Conservation (phyloP, 2,329 filamentous ascomycete genomes). For the Pseudocercospora vitis region DNA sequence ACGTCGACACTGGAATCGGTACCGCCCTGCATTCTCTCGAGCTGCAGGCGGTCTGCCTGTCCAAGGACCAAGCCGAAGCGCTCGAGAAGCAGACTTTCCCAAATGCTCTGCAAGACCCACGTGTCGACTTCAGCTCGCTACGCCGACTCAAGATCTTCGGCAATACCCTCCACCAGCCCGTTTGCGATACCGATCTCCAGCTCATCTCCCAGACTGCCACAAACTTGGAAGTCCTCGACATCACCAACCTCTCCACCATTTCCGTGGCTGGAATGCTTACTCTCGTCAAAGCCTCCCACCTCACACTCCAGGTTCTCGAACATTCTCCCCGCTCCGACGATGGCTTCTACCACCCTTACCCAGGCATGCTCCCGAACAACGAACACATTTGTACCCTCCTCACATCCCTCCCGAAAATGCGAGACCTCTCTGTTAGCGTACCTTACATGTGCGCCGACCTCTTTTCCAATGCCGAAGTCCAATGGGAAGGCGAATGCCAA, state of each 20-base stretch:
- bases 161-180: slow-evolving; percentile 54
- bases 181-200: slow-evolving; percentile 52
- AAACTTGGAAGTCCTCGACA: slow-evolving; percentile 53
- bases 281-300: slow-evolving; percentile 51
- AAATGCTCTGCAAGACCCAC: slow-evolving; percentile 44
- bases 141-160: slow-evolving; percentile 56
- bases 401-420: slow-evolving; percentile 48
- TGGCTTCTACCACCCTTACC: slow-evolving; percentile 54
- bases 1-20: slow-evolving; percentile 40
- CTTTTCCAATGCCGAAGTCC: slow-evolving; percentile 46
- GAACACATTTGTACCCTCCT: slow-evolving; percentile 53
- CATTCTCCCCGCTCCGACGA: slow-evolving; percentile 55
- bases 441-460: slow-evolving; percentile 51
- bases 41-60: slow-evolving; percentile 53
- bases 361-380: slow-evolving; percentile 43
- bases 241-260: slow-evolving; percentile 55
- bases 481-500: slow-evolving; percentile 50
- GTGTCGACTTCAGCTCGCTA: slow-evolving; percentile 51
- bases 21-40: slow-evolving; percentile 53
- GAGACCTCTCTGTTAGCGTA: slow-evolving; percentile 51
- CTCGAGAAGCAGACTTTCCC: slow-evolving; percentile 41
- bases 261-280: slow-evolving; percentile 55
- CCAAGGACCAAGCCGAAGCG: slow-evolving; percentile 45
- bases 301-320: slow-evolving; percentile 53
- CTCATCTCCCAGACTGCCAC: slow-evolving; percentile 54